Percentiles rank a stretch among this genome's conserved stretches.
phyloP scores from a whole-genome alignment of 768 basidiomycete genomes.

The Termitomyces sp. region DNA sequence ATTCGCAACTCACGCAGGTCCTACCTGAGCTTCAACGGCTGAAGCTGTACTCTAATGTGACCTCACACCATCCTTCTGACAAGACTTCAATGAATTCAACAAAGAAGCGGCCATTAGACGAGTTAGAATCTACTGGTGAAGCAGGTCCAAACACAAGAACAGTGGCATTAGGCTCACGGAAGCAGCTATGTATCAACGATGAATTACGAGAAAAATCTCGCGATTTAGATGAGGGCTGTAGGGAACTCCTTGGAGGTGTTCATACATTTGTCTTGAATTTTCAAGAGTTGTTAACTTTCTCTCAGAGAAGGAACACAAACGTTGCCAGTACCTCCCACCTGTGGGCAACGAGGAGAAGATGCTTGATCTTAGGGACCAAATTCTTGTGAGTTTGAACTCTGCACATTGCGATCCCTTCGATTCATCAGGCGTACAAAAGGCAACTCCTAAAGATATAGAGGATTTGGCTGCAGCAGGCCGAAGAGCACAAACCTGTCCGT shows the following conservation, averaged over 20 bases:
- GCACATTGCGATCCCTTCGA: background rate
- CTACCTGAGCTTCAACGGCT: slow-evolving; percentile 80
- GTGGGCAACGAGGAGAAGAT: slow-evolving; percentile 64
- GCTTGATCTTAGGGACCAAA: slow-evolving; percentile 83
- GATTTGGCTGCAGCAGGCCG: slow-evolving; percentile 78
- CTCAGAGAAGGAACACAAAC: slow-evolving; percentile 57
- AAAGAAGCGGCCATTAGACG: slow-evolving; percentile 22
- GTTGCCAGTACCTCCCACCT: slow-evolving; percentile 77
- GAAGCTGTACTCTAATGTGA: slow-evolving; percentile 36
- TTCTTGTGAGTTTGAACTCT: slow-evolving; percentile 52
- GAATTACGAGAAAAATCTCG: slow-evolving; percentile 54
- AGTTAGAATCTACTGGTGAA: slow-evolving; percentile 21
- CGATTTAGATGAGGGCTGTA: slow-evolving; percentile 86
- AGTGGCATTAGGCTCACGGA: slow-evolving; percentile 87
- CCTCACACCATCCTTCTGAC: slow-evolving; percentile 21
- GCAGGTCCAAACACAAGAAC: slow-evolving; percentile 40
- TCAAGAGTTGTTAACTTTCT: background rate
- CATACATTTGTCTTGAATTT: background rate
- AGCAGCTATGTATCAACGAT: slow-evolving; percentile 91
- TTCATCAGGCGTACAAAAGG: slow-evolving; percentile 38
- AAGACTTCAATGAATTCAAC: slow-evolving; percentile 4
- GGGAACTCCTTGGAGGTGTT: slow-evolving; percentile 73
- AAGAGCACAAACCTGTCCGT: slow-evolving; percentile 74
- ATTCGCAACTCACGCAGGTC: slow-evolving; percentile 92
- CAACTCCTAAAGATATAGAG: slow-evolving; percentile 90